Evolutionary conservation across 192 early-diverging fungal genomes (phyloP).

Genomic region (Coemansia sp.): DNA sequence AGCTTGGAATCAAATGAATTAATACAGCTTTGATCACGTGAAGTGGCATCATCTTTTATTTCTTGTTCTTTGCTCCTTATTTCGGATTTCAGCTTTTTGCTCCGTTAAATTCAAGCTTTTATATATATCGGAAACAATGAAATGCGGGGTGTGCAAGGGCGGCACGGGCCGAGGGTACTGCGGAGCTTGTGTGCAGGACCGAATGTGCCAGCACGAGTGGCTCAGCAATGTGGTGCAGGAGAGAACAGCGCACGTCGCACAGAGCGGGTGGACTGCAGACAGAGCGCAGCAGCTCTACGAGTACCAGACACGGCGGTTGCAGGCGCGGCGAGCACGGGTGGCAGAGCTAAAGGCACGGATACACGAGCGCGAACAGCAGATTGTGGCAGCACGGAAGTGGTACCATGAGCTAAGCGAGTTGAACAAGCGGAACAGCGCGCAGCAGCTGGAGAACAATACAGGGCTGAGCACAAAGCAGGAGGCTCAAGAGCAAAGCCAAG

Average conservation of each 20-base stretch:
- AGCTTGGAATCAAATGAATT: slow-evolving; percentile 22
- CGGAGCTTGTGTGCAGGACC: slow-evolving; percentile 43
- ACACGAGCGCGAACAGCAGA: slow-evolving; percentile 30
- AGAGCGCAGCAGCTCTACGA: slow-evolving; percentile 26
- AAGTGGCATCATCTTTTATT: not conserved
- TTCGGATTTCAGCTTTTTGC: not conserved
- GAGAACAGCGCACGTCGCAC: not conserved
- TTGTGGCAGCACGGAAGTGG: slow-evolving; percentile 20
- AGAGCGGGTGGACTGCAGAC: not conserved
- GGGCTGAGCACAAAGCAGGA: not conserved
- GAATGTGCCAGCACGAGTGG: slow-evolving; percentile 40
- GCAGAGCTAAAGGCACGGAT: slow-evolving; percentile 25
- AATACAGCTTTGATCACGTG: not conserved
- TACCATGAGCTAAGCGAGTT: slow-evolving; percentile 6
- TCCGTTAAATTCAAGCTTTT: not conserved
- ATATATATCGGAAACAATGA: slow-evolving; percentile 23
- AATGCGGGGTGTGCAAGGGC: slow-evolving; percentile 47
- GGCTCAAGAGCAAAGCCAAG: not conserved
- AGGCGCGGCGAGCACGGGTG: slow-evolving; percentile 26
- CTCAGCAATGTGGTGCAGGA: slow-evolving; percentile 5
- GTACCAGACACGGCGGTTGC: slow-evolving; percentile 25
- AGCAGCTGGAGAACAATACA: not conserved
- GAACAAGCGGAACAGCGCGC: not conserved
- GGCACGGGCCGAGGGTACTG: slow-evolving; percentile 36
- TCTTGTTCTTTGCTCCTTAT: not conserved